These are phyloP conservation scores for Garcia nutans DNA, from an alignment of 345 rosid genomes.

Conservation along the genomic window DNA sequence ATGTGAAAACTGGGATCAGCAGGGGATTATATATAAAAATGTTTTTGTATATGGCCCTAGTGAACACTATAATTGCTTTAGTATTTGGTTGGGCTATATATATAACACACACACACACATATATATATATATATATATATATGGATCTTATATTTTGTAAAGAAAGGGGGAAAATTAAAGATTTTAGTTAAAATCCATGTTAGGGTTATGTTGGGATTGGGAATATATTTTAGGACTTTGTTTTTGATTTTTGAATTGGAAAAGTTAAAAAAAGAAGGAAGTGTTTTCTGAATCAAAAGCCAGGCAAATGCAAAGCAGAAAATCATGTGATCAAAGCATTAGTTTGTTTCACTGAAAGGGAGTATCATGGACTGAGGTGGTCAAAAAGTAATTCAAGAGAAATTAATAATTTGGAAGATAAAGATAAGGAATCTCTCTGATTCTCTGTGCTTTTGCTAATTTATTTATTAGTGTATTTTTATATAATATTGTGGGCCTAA, in stretches of 20 bases:
- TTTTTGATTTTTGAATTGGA: background rate
- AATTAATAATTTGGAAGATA: background rate
- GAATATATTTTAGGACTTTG: background rate
- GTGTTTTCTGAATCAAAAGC: background rate
- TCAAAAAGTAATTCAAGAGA: slow-evolving; percentile 31
- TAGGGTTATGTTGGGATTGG: background rate
- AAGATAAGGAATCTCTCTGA: background rate
- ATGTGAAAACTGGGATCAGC: slow-evolving; percentile 7
- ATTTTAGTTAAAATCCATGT: background rate
- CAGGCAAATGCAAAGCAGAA: background rate
- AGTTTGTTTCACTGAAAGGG: slow-evolving; percentile 4
- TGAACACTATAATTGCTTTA: background rate
- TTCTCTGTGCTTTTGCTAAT: background rate
- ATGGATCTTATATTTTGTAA: slow-evolving; percentile 2
- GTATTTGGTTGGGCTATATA: slow-evolving; percentile 4
- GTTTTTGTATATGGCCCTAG: background rate
- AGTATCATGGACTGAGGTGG: slow-evolving; percentile 28
- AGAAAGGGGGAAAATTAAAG: background rate
- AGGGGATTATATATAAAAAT: too few relatives aligned
- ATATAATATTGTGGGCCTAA: slow-evolving; percentile 1
- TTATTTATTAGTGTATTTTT: background rate
- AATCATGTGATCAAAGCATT: slow-evolving; percentile 10
- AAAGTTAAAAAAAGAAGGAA: background rate
- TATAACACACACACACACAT: too few relatives aligned
- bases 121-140: background rate